Conservation (phyloP, 345 rosid species). For the Microthlaspi erraticum region DNA sequence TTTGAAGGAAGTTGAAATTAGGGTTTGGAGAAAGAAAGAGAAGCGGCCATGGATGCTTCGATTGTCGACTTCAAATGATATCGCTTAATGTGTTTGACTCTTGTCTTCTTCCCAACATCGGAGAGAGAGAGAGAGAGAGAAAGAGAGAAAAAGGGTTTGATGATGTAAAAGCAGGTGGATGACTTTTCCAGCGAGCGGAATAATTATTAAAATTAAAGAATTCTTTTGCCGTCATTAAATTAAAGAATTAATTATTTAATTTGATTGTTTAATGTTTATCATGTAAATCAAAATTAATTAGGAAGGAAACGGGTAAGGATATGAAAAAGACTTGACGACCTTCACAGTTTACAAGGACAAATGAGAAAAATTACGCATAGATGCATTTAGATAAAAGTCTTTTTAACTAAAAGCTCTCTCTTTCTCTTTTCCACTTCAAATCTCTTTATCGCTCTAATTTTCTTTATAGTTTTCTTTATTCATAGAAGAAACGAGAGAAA, state of each 20-base stretch:
- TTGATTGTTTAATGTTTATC: conserved; percentile 28
- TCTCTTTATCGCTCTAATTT: no score
- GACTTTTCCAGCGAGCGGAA: conserved; percentile 34
- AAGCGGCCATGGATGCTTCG: conserved; percentile 37
- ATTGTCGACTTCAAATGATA: conserved; percentile 16
- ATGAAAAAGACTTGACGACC: conserved; percentile 4
- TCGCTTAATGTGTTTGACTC: conserved; percentile 36
- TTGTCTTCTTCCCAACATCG: conserved; percentile 31
- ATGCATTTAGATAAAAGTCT: no score
- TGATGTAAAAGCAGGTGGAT: conserved; percentile 46
- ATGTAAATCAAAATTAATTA: conserved; percentile 1
- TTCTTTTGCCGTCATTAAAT: conserved; percentile 40
- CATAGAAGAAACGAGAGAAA: no score
- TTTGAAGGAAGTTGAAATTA: conserved; percentile 19
- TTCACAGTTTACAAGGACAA: neutral
- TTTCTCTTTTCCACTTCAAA: no score
- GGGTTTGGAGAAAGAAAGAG: conserved; percentile 34
- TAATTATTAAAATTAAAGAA: neutral
- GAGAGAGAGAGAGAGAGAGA: conserved; percentile 27
- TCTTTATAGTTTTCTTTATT: no score
- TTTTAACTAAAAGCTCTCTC: no score
- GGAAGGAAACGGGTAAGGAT: neutral
- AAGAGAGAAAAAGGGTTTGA: conserved; percentile 36
- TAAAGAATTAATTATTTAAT: conserved; percentile 26
- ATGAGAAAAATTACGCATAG: no score